Evolutionary conservation across 208 protist genomes (phyloP), one percentile per base, ranked within the genome.

Genomic region (Trypanosomatidae sp.): DNA sequence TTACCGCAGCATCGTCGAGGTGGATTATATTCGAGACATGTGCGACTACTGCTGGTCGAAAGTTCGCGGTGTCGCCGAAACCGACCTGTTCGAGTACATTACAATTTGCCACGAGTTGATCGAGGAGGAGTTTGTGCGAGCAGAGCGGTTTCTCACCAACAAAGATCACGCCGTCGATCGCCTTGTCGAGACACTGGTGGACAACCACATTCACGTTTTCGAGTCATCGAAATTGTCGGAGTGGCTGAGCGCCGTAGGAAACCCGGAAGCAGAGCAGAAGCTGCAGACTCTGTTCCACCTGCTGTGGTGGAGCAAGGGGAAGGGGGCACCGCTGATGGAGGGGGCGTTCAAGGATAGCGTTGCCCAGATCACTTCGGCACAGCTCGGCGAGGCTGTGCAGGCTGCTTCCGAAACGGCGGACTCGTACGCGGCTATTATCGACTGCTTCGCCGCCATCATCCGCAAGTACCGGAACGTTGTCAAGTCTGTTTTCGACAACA

Each of bases 1-100:
- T n/a, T 89, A 89, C 59, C 55, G 60, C 28, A 73, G 15, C 28
- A 70, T 89, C 8, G 62, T 89, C 9, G 84, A 89, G 67, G 49
- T 44, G 2, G 69, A 70, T 36, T 89, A 86, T 69, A 66, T 82
- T 30, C 50, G 62, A 5, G 73, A 86, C 53, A 79, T 86, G 74
- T 66, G 73, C n/a, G 53, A 60, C 44, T 75, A 78, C 62, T 86
- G 75, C 69, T 15, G 41, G 43, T 60, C 52, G 13, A 78, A 74
- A 68, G 73, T 72, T 1, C 43, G 66, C 52, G 49, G 46, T 19
- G 33, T 75, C 9, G 25, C 50, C 6, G 55, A 68, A n/a, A 12
- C 41, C 12, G 76, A 76, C 46, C n/a, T 79, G 28, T 69, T 66
- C 25, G 43, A 62, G 15, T 85, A 85, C 41, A 22, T 64, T 15